A percentile compares a stretch with the other conserved stretches of the same genome.
These are phyloP conservation scores for Colletotrichum filicis DNA, from an alignment of 2,329 filamentous ascomycete genomes.

Conservation along the genomic window DNA sequence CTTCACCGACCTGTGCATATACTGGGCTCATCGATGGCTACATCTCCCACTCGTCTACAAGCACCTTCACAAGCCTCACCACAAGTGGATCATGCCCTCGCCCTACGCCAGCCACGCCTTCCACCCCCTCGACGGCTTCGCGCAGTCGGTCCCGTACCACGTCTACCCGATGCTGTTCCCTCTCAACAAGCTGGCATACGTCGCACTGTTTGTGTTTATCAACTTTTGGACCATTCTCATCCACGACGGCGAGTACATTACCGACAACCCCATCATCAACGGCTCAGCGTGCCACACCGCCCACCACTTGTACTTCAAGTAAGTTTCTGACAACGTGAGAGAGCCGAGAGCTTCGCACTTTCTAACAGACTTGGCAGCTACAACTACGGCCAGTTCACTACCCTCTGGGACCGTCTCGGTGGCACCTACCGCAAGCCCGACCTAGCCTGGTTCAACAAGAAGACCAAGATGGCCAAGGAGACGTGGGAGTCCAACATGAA, in stretches of 20 bases:
- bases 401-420: conserved; percentile 78
- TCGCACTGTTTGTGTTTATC: conserved; percentile 88
- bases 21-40: conserved; percentile 89
- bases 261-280: conserved; percentile 91
- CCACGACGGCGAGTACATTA: conserved; percentile 93
- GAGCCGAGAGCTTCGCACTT: neutral
- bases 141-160: conserved; percentile 92
- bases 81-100: conserved; percentile 99
- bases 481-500: conserved; percentile 71
- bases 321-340: neutral
- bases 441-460: conserved; percentile 75
- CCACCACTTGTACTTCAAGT: conserved; percentile 72
- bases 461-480: conserved; percentile 75
- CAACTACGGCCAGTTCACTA: conserved; percentile 84
- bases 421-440: conserved; percentile 80
- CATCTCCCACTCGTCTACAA: conserved; percentile 89
- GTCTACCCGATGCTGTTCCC: conserved; percentile 93
- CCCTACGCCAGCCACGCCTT: conserved; percentile 94
- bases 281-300: conserved; percentile 87
- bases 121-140: conserved; percentile 91
- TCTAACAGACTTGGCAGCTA: conserved; percentile 65
- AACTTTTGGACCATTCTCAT: conserved; percentile 98
- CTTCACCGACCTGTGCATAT: conserved; percentile 92
- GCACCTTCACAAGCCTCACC: conserved; percentile 92
- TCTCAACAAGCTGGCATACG: conserved; percentile 89